phyloP scores from a whole-genome alignment of 75 land plant species.

The Ceratopteris richardii region DNA sequence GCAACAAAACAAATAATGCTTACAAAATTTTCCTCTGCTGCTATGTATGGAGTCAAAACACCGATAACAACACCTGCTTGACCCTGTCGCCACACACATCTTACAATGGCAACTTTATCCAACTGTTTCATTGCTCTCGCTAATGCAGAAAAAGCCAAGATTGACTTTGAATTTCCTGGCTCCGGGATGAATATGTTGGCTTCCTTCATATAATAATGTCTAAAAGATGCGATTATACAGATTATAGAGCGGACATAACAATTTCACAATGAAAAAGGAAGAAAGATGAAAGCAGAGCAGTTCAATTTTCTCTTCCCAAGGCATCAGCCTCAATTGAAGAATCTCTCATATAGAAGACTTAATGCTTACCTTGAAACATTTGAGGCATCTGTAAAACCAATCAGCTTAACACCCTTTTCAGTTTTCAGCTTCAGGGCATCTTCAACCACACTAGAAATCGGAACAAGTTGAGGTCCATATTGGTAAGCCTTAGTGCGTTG shows the following conservation, averaged over 20 bases:
- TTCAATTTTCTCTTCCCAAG: no score
- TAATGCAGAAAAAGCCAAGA: conserved; percentile 71
- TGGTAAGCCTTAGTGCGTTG: conserved; percentile 83
- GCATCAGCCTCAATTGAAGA: no score
- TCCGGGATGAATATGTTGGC: conserved; percentile 70
- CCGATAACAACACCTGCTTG: conserved; percentile 76
- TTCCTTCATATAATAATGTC: conserved; percentile 96
- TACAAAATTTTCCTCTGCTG: conserved; percentile 46
- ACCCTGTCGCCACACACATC: conserved; percentile 93
- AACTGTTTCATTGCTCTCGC: conserved; percentile 83
- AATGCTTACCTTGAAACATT: conserved; percentile 63
- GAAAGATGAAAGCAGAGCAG: no score
- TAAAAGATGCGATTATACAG: conserved; percentile 10
- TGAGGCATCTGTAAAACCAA: conserved; percentile 72
- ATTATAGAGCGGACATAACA: background rate
- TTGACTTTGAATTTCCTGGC: conserved; percentile 75
- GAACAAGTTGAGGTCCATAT: conserved; percentile 90
- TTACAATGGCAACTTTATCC: conserved; percentile 69
- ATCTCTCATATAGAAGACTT: background rate
- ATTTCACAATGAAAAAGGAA: no score
- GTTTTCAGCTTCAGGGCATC: conserved; percentile 79
- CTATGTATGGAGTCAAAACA: conserved; percentile 65
- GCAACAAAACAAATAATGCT: conserved; percentile 3
- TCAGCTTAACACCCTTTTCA: conserved; percentile 77
- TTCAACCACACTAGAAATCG: conserved; percentile 59